Conservation (phyloP, 495 filamentous ascomycete genomes). For the Gamarada debralockiae region DNA sequence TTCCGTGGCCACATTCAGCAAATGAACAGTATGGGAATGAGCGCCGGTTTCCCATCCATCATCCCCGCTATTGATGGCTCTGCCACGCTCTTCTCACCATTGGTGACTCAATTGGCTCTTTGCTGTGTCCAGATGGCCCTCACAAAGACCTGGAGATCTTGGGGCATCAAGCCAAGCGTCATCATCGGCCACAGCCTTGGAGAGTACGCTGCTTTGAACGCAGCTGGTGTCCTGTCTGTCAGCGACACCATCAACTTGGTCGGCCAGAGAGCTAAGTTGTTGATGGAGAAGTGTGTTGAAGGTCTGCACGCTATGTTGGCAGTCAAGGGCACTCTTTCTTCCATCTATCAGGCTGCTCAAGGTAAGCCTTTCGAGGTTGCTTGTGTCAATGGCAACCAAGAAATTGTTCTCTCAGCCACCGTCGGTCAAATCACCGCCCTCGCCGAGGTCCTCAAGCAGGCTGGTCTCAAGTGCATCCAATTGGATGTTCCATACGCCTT, state of each 20-base stretch:
- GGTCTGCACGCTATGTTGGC: slow-evolving; percentile 69
- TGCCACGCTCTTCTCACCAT: slow-evolving; percentile 54
- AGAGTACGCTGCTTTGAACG: slow-evolving; percentile 82
- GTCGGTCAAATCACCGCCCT: slow-evolving; percentile 49
- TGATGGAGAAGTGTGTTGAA: slow-evolving; percentile 63
- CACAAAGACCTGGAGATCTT: slow-evolving; percentile 70
- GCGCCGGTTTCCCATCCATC: slow-evolving; percentile 68
- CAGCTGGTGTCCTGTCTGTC: slow-evolving; percentile 73
- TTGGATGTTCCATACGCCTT: slow-evolving; percentile 73
- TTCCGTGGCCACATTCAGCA: slow-evolving; percentile 69
- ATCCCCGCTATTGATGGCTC: slow-evolving; percentile 59
- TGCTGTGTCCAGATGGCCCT: slow-evolving; percentile 81
- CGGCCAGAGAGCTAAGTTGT: slow-evolving; percentile 68
- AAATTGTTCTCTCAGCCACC: slow-evolving; percentile 57
- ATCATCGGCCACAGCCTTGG: slow-evolving; percentile 84
- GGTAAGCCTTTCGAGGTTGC: slow-evolving; percentile 38
- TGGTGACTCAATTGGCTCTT: slow-evolving; percentile 73
- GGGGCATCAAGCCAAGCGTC: slow-evolving; percentile 69
- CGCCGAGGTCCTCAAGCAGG: slow-evolving; percentile 52
- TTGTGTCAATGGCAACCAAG: slow-evolving; percentile 59
- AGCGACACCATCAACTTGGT: slow-evolving; percentile 79
- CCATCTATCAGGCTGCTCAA: slow-evolving; percentile 33
- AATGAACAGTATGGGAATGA: slow-evolving; percentile 61
- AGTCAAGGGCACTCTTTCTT: slow-evolving; percentile 39
- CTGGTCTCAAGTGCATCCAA: slow-evolving; percentile 60